Percentiles rank a stretch among this genome's conserved stretches.
Evolutionary conservation across 371 early-diverging fungal species (phyloP).

Genomic region (Batrachochytrium dendrobatidis): DNA sequence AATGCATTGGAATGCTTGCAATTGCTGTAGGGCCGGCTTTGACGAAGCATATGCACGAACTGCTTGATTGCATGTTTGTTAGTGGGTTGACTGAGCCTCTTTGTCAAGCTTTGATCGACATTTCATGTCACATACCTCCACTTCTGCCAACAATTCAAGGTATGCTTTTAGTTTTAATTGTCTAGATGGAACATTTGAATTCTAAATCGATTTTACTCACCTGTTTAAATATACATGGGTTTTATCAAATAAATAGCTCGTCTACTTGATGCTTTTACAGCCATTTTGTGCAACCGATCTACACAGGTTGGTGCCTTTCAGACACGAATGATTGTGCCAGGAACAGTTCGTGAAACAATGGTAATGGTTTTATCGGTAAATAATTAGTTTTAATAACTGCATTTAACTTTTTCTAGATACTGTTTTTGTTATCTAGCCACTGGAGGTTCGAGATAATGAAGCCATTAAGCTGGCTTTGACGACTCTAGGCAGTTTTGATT

Average conservation of each 20-base stretch:
- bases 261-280: too few species aligned
- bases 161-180: slow-evolving; percentile 26
- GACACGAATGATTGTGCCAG: too few species aligned
- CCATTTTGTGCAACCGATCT: too few species aligned
- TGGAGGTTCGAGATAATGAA: slow-evolving; percentile 59
- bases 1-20: slow-evolving; percentile 84
- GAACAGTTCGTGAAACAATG: too few species aligned
- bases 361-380: too few species aligned
- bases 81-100: slow-evolving; percentile 79
- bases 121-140: slow-evolving; percentile 76
- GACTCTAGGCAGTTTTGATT: slow-evolving; percentile 78
- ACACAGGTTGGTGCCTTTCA: too few species aligned
- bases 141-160: slow-evolving; percentile 83
- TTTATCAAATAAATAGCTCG: too few species aligned
- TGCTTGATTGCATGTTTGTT: slow-evolving; percentile 87
- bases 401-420: too few species aligned
- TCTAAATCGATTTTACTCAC: too few species aligned
- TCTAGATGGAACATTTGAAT: too few species aligned
- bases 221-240: too few species aligned
- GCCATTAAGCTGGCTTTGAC: slow-evolving; percentile 77
- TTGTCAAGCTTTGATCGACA: slow-evolving; percentile 69
- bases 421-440: slow-evolving; percentile 7
- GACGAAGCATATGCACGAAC: slow-evolving; percentile 73
- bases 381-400: too few species aligned
- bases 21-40: slow-evolving; percentile 83